Percentiles rank a stretch among this genome's conserved stretches.
Conservation (phyloP, 257 asterid species). For the Nyctanthes arbortristis region DNA sequence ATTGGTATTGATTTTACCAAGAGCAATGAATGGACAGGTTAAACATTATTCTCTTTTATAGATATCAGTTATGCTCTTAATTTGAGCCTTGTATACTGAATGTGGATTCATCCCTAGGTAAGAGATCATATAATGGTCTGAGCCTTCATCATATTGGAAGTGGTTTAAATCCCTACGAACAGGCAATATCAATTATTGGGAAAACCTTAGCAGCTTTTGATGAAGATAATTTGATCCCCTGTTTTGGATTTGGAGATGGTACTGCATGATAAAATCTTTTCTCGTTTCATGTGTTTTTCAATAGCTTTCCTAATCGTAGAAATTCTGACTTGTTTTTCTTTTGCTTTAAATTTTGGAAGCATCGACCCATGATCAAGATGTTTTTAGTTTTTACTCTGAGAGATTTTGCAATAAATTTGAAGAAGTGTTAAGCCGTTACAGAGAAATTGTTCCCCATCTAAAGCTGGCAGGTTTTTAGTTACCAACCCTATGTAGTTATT, state of each 20-base stretch:
- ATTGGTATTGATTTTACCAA: conserved; percentile 93
- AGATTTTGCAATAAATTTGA: conserved; percentile 87
- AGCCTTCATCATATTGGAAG: conserved; percentile 83
- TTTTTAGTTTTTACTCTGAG: conserved; percentile 75
- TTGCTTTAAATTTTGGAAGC: conserved; percentile 50
- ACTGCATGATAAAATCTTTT: conserved; percentile 21
- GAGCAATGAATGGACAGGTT: conserved; percentile 99
- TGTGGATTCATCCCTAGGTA: conserved; percentile 50
- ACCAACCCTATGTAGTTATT: conserved; percentile 11
- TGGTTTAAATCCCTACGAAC: conserved; percentile 78
- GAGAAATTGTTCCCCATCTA: conserved; percentile 71
- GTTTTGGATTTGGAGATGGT: conserved; percentile 98
- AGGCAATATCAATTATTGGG: conserved; percentile 87
- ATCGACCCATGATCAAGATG: conserved; percentile 87
- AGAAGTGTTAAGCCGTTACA: conserved; percentile 75
- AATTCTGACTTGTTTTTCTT: conserved; percentile 6
- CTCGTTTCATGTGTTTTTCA: conserved; percentile 9
- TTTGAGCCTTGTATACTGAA: conserved; percentile 25
- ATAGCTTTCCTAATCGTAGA: conserved; percentile 3
- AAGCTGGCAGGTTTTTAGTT: conserved; percentile 73
- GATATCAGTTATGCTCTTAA: not conserved
- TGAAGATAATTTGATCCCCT: conserved; percentile 94
- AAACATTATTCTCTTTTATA: not conserved
- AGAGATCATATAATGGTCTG: conserved; percentile 57
- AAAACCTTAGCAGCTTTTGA: conserved; percentile 89